A percentile compares a stretch with the other conserved stretches of the same genome.
Conservation (phyloP, 1,284 basidiomycete species). For the Sphaerobolus stellatus region DNA sequence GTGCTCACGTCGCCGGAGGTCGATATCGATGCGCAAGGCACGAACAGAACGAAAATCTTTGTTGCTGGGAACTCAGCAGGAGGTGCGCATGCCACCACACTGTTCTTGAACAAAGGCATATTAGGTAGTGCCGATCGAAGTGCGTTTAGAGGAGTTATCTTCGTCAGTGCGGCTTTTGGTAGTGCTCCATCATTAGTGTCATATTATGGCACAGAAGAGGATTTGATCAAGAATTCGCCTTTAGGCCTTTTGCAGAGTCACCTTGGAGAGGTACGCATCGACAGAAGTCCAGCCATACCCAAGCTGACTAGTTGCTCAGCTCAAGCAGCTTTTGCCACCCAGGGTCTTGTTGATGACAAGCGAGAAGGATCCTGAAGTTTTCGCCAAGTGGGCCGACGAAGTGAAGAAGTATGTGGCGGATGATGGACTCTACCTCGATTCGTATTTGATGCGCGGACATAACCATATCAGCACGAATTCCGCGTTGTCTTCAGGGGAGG, state of each 20-base stretch:
- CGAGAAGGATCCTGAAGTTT: conserved; percentile 2
- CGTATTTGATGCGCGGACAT: conserved; percentile 1
- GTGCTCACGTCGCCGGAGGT: conserved; percentile 18
- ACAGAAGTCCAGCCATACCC: background rate
- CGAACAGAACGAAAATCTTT: conserved; percentile 43
- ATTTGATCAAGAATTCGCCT: background rate
- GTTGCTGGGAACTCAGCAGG: conserved; percentile 62
- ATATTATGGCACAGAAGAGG: conserved; percentile 48
- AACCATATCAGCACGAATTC: conserved; percentile 8
- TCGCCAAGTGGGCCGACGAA: background rate
- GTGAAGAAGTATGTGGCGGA: background rate
- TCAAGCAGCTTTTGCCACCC: background rate
- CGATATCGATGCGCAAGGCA: conserved; percentile 21
- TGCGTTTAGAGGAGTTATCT: conserved; percentile 45
- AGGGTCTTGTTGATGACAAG: background rate
- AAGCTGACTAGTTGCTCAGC: background rate
- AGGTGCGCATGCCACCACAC: conserved; percentile 45
- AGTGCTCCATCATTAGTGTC: conserved; percentile 31
- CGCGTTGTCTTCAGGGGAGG: conserved; percentile 7
- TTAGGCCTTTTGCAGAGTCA: conserved; percentile 3
- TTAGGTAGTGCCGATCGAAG: conserved; percentile 34
- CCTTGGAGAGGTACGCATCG: background rate
- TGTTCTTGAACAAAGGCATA: conserved; percentile 42
- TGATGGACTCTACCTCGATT: background rate
- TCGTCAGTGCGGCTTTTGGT: conserved; percentile 42